Base-by-base conservation (phyloP, 1,284 basidiomycete species). In the Irpex rosettiformis region DNA sequence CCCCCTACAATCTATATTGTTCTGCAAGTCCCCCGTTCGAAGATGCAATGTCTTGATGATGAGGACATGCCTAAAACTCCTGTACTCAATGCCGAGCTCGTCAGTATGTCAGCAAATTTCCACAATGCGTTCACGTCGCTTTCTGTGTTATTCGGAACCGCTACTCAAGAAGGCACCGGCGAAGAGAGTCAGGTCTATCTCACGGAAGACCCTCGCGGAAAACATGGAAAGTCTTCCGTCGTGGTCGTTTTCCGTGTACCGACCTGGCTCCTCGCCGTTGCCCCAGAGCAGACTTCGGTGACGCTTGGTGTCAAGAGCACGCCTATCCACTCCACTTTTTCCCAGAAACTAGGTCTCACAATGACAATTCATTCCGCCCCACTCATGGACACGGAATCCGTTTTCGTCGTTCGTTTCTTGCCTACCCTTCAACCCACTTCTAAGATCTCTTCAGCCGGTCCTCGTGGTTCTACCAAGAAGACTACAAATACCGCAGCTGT, bases 201-300 rank as follows among this genome's bases (percentile, higher is more conserved):
- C 27, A 21, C 40, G 4, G 59, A 58, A 29, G 54, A 61, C 21
- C 48, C 56, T 2, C 28, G 24, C 0, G 58, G 61, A 10, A 47
- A 40, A 45, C 40, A 47, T 4, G 57, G 59, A 30, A 45, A 16
- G 6, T 53, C 53, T 21, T 24, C 47, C 13, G 18, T 60, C 24
- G 43, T 62, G 21, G 52, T 61, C 1, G 27, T 49, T 6, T 58
- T 54, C 22, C 58, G 59, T 42, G 57, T 57, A 4, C 59, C 59
- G 6, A 29, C 54, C 6, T 58, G 54, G 58, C 48, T 60, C 8
- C 30, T 62, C 6, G 45, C 37, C 18, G 16, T 52, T 18, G 25
- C 25, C 21, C 54, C 59, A 1, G 18, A 29, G 22, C n/a, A 25
- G n/a, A 42, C 42, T 8, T 29, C 24, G 7, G 55, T 58, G 43